Evolutionary conservation across 2,329 filamentous ascomycete genomes (phyloP).

Genomic region (Phialophora tarda): DNA sequence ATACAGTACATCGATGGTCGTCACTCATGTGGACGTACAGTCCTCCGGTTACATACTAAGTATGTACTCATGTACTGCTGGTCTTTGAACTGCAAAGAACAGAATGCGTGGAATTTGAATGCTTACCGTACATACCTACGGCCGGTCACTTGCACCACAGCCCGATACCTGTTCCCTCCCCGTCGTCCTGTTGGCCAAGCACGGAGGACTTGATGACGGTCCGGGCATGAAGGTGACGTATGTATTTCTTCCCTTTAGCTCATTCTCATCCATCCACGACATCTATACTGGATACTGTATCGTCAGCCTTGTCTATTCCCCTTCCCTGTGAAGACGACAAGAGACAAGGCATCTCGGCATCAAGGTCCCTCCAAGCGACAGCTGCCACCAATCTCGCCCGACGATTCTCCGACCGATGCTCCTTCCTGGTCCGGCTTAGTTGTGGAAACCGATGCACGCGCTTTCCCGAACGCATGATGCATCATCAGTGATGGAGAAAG

Average conservation of each 20-base stretch:
- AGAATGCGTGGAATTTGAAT: too few species aligned
- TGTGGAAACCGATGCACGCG: background rate
- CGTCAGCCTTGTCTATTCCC: background rate
- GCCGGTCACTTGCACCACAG: too few species aligned
- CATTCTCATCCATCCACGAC: background rate
- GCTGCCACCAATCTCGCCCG: background rate
- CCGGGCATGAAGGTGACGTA: background rate
- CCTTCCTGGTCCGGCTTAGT: background rate
- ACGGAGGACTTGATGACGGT: background rate
- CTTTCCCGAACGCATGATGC: constrained; percentile 3
- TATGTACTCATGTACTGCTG: too few species aligned
- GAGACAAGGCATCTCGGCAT: too few species aligned
- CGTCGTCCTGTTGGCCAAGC: background rate
- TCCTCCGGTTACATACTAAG: too few species aligned
- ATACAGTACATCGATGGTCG: too few species aligned
- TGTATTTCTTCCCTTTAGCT: background rate
- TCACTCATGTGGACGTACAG: too few species aligned
- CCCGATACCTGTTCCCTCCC: background rate
- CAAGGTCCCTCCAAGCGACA: background rate
- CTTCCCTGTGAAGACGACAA: background rate
- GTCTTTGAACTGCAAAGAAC: too few species aligned
- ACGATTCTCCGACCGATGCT: background rate
- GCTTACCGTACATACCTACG: too few species aligned
- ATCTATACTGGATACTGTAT: background rate
- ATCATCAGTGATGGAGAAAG: constrained; percentile 2